phyloP scores from a whole-genome alignment of 2,329 filamentous ascomycete genomes.

The Cyphellophora attinorum region DNA sequence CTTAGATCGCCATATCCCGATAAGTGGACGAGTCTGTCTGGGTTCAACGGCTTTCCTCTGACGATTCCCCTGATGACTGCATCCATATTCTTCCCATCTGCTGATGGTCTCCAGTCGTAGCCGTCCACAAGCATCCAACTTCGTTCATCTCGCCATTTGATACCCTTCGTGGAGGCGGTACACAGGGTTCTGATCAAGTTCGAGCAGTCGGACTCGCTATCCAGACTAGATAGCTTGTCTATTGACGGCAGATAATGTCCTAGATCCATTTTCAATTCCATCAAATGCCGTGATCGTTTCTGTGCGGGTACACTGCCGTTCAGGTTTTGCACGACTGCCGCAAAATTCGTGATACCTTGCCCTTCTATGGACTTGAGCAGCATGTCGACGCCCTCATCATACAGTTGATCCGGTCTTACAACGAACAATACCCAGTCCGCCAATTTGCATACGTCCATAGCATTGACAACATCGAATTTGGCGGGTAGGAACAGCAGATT shows the following conservation, averaged over 20 bases:
- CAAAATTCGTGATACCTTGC: conserved; percentile 88
- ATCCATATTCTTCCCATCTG: conserved; percentile 35
- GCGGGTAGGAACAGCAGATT: conserved; percentile 77
- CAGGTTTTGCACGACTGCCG: conserved; percentile 72
- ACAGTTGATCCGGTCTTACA: conserved; percentile 71
- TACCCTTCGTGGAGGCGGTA: conserved; percentile 82
- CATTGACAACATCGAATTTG: conserved; percentile 62
- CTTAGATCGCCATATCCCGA: conserved; percentile 93
- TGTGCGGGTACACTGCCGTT: conserved; percentile 72
- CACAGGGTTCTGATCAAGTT: conserved; percentile 88
- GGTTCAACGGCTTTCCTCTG: conserved; percentile 76
- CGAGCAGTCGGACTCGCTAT: conserved; percentile 79
- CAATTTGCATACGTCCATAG: conserved; percentile 74
- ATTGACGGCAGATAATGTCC: conserved; percentile 88
- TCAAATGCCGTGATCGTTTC: conserved; percentile 62
- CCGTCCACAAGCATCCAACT: conserved; percentile 93
- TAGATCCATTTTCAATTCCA: conserved; percentile 84
- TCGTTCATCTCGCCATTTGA: conserved; percentile 90
- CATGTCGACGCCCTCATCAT: conserved; percentile 74
- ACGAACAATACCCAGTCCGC: conserved; percentile 89
- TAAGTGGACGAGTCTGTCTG: conserved; percentile 79
- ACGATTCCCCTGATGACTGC: conserved; percentile 77
- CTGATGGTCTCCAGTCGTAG: conserved; percentile 57
- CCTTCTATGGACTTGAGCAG: conserved; percentile 81
- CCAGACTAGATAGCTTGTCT: conserved; percentile 82